A percentile compares a stretch with the other conserved stretches of the same genome.
Conservation (phyloP, 2,329 filamentous ascomycete genomes). For the Aspergillus ustus region DNA sequence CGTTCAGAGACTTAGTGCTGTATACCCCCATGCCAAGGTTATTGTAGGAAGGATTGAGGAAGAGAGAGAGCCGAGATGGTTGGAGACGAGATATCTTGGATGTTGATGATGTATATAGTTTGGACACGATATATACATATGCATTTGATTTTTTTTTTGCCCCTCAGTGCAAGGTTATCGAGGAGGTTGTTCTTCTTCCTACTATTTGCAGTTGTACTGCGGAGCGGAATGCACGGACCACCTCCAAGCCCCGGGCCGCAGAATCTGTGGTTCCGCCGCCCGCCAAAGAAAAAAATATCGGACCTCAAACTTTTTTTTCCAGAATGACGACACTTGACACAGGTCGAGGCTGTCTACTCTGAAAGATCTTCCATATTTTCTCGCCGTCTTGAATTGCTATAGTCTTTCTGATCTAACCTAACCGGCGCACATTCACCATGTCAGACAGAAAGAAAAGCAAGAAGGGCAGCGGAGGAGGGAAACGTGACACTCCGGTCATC, state of each 20-base stretch:
- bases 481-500: conserved; percentile 39
- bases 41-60: conserved; percentile 82
- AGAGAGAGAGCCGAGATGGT: conserved; percentile 84
- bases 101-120: conserved; percentile 57
- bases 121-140: conserved; percentile 4
- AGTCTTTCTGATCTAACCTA: background rate
- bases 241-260: conserved; percentile 26
- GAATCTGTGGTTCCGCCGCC: conserved; percentile 29
- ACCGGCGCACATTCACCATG: conserved; percentile 31
- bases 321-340: background rate
- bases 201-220: background rate
- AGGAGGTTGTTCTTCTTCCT: background rate
- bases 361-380: background rate
- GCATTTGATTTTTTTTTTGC: background rate
- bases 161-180: background rate
- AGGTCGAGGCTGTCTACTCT: background rate
- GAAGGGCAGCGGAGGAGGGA: conserved; percentile 37
- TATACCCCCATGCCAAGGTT: conserved; percentile 85
- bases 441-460: conserved; percentile 44
- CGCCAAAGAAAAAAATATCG: conserved; percentile 26
- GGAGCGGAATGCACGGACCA: conserved; percentile 34
- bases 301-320: conserved; percentile 17
- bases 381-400: background rate
- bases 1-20: conserved; percentile 80
- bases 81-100: conserved; percentile 88